Base-by-base conservation (phyloP, 169 alveolate species). In the Plasmodium inui region DNA sequence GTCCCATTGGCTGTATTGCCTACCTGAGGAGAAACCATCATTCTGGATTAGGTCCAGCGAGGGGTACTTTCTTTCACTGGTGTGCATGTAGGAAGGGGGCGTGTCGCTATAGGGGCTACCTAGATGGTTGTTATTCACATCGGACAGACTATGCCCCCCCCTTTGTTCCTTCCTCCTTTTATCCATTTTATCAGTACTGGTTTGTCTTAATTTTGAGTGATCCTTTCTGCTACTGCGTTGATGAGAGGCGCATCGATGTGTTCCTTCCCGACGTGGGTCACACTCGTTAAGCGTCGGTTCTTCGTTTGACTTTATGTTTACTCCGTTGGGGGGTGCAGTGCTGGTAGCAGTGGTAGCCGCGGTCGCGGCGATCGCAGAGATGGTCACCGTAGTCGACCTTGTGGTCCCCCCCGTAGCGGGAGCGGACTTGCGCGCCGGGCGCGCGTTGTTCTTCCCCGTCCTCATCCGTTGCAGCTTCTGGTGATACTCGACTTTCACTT, bases 381-480 rank as follows among this genome's bases (percentile, higher is more conserved):
- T 41, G 0, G 53, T 12, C 53, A 1, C 8, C 8, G 12, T 41
- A 8, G 8, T 41, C 0, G 1, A 0, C 8, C 53, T 14, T 1
- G 78, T 5, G 1, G 26, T 14, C 7, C 2, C 12, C 17, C 28
- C 76, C 88, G 19, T 44, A 5, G 34, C 70, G 28, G 53, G 44
- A 0, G 76, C 76, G 4, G 76, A 50, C 32, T 55, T 55, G 10
- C 67, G 76, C 4, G 55, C 70, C 34, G 74, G n/a, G 32, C 37
- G 34, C 8, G 3, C n/a, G 39, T 53, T 39, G 19, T 73, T 73
- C 37, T 53, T 46, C 30, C 53, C 37, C 28, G 72, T 80, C 76
- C 95, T 91, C 92, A 91, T 82, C 55, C 76, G 44, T 82, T 81
- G 73, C 57, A 91, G 19, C 41, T 57, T 91, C 46, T 91, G 53